Evolutionary conservation across 169 alveolate genomes (phyloP), one percentile per base, ranked within the genome.

Genomic region (Eimeria mitis): DNA sequence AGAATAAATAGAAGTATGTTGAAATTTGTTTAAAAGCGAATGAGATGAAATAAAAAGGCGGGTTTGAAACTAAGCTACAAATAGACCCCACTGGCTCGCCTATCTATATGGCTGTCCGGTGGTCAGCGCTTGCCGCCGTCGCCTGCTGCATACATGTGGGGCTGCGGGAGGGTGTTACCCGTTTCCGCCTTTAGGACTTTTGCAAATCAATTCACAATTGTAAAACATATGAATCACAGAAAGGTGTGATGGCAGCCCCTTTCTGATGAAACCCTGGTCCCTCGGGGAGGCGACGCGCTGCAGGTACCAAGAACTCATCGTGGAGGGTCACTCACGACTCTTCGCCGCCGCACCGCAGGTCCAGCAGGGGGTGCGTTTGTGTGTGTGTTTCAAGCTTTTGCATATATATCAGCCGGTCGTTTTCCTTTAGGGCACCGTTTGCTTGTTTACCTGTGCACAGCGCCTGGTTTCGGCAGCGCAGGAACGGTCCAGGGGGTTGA

Each of bases 251-350:
- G 81, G 81, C 6, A 34, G 13, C 81, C 54, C 81, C 34, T 71
- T 13, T 71, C 81, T 71, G 54, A 31, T 71, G 54, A 71, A 40
- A 71, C 81, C 81, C 31, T 34, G 8, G 81, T 37, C 81, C 81
- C 81, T 71, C 54, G 52, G 81, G 81, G 81, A 34, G 81, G 81
- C 81, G 81, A 71, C 81, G 81, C 81, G 52, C 54, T 40, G 81
- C 81, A 71, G 81, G 52, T 71, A 40, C 14, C 81, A n/a, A 37
- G 54, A 11, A 68, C 40, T 28, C 42, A 65, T 5, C 75, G 42
- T 68, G 78, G 49, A 23, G 47, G 78, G 78, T 68, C 78, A 68
- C 78, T 34, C 81, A 37, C 54, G 81, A 16, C 31, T 71, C 81
- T 34, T 19, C 81, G 54, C 54, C 81, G 37, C 81, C 52, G 54